Evolutionary conservation across 805 yeast genomes (phyloP).

Genomic region (Jamesozyma gamospora): DNA sequence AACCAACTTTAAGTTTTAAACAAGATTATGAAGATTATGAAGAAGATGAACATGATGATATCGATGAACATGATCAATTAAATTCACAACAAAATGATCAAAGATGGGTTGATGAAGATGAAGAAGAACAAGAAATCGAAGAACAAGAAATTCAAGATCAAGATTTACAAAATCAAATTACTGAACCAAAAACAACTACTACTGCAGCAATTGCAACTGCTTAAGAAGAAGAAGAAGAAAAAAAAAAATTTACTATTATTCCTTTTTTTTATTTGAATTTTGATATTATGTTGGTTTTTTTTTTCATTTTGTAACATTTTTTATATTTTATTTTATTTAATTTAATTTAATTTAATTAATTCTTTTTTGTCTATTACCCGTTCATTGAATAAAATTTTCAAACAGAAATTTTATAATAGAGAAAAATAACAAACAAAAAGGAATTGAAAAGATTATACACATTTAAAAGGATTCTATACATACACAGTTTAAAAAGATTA

Average conservation of each 20-base stretch:
- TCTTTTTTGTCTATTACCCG: too few species aligned
- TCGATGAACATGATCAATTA: neutral
- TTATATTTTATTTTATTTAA: too few species aligned
- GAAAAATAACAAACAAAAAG: too few species aligned
- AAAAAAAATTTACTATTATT: neutral
- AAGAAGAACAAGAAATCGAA: conserved; percentile 1
- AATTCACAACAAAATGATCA: conserved; percentile 24
- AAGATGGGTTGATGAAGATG: neutral
- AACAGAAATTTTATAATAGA: too few species aligned
- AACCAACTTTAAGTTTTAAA: conserved; percentile 83
- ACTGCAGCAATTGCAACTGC: neutral
- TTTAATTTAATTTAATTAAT: too few species aligned
- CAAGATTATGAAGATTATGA: conserved; percentile 58
- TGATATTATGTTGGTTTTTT: too few species aligned
- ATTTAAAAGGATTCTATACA: too few species aligned
- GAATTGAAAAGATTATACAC: too few species aligned
- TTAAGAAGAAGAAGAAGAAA: neutral
- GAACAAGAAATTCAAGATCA: conserved; percentile 9
- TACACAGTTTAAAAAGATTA: too few species aligned
- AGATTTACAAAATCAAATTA: conserved; percentile 6
- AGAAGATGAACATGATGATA: conserved; percentile 24
- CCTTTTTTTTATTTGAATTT: too few species aligned
- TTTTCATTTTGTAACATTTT: too few species aligned
- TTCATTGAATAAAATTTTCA: too few species aligned
- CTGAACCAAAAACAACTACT: conserved; percentile 1